phyloP scores from a whole-genome alignment of 2,329 filamentous ascomycete genomes.

The Fusarium chuoi region DNA sequence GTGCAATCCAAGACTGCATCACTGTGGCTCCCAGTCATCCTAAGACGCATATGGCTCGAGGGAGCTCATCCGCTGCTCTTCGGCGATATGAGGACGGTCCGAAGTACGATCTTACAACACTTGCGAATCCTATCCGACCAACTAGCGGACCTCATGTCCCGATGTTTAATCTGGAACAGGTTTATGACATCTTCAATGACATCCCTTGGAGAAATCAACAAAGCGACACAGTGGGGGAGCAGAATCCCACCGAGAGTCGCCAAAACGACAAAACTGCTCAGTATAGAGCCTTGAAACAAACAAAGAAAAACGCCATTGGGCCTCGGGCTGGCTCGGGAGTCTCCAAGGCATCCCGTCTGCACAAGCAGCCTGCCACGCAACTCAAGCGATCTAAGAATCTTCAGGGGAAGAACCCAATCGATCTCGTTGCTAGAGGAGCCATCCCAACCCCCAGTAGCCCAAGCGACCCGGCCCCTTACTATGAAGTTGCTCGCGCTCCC shows the following conservation, averaged over 20 bases:
- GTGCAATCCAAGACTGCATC: background rate
- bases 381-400: background rate
- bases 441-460: background rate
- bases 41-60: background rate
- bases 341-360: background rate
- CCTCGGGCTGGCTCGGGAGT: background rate
- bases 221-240: background rate
- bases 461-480: background rate
- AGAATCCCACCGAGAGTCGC: background rate
- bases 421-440: background rate
- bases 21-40: background rate
- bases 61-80: background rate
- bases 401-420: background rate
- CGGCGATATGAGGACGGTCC: background rate
- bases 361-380: background rate
- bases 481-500: background rate
- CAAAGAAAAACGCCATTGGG: background rate
- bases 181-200: slow-evolving; percentile 1
- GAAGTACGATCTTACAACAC: slow-evolving; percentile 3
- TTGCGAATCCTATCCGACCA: background rate
- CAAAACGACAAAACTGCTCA: background rate
- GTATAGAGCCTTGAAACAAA: background rate
- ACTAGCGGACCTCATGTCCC: background rate
- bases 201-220: background rate
- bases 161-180: background rate